Evolutionary conservation across 2,329 filamentous ascomycete species (phyloP), one percentile per base, ranked within the genome.

Genomic region (Colletotrichum sp.): DNA sequence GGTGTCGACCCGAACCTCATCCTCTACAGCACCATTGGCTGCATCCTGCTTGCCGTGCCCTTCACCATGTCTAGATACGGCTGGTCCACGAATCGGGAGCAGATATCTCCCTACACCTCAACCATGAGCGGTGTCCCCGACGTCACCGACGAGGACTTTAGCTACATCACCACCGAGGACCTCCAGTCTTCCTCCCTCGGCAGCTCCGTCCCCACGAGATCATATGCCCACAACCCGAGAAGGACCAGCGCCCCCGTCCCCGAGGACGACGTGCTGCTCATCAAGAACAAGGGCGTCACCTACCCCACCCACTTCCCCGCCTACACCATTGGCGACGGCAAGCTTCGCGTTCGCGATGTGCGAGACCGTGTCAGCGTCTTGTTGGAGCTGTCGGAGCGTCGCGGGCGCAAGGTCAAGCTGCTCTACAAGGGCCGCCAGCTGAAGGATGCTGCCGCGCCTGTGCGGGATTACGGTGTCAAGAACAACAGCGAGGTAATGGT

Each of bases 131-230:
- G 86, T 61, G 84, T 89, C 12, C 90, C 92, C 36, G 89, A 92
- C 78, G 92, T 96, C 75, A 94, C 92, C 79, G 93, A 95, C 79
- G 91, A 93, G 39, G 94, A 96, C 85, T 96, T 93, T 83, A 93
- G 92, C 82, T 96, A 96, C 86, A 96, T 96, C 82, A 95, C 94
- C n/a, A 92, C 93, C 32, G 92, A 94, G 80, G 94, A 96, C 80
- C 84, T 96, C 52, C 88, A 91, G 76, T 84, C 86, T 43, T 83
- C 83, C 30, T 84, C 81, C 76, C 79, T 82, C 78, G 83, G 83
- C 81, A 82, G 81, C 77, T 82, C 78, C 77, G 80, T 84, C 80
- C 78, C 79, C 79, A 68, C 82, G 80, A 82, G 80, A 84, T 67
- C 71, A n/a, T 88, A 89, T 77, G 64, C 70, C 32, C 74, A 74